Percentiles rank a stretch among this genome's conserved stretches.
Conservation (phyloP, 306 rosid species). For the Hippophae rhamnoides region DNA sequence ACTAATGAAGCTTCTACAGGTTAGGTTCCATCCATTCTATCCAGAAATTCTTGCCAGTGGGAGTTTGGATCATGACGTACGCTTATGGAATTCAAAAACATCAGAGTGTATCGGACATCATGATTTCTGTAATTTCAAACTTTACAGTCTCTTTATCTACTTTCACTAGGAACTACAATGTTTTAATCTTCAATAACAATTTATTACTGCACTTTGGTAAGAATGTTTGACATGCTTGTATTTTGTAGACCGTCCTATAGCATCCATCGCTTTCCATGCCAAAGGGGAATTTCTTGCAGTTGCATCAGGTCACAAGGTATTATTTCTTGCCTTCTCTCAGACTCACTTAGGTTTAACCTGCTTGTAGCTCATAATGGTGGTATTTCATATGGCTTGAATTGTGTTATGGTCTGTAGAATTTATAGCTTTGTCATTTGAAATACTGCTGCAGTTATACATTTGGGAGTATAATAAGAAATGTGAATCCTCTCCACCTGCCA, state of each 20-base stretch:
- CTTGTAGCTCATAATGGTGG: too few species aligned
- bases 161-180: too few species aligned
- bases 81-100: constrained; percentile 84
- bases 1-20: constrained; percentile 36
- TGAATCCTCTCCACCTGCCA: constrained; percentile 70
- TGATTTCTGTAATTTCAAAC: constrained; percentile 52
- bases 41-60: constrained; percentile 97
- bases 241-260: constrained; percentile 77
- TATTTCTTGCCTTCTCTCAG: constrained; percentile 5
- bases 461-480: constrained; percentile 81
- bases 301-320: constrained; percentile 96
- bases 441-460: constrained; percentile 60
- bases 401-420: background rate
- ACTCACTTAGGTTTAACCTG: too few species aligned
- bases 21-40: constrained; percentile 85
- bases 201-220: too few species aligned
- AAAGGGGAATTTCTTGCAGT: constrained; percentile 89
- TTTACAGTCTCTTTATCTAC: too few species aligned
- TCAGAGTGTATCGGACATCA: constrained; percentile 81
- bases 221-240: constrained; percentile 11
- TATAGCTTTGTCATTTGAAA: constrained; percentile 16
- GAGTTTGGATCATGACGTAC: constrained; percentile 98
- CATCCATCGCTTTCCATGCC: constrained; percentile 95
- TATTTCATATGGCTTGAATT: constrained; percentile 15
- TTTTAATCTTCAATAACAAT: too few species aligned